Base-by-base conservation (phyloP, 192 early-diverging fungal genomes). In the Entomortierella parvispora region DNA sequence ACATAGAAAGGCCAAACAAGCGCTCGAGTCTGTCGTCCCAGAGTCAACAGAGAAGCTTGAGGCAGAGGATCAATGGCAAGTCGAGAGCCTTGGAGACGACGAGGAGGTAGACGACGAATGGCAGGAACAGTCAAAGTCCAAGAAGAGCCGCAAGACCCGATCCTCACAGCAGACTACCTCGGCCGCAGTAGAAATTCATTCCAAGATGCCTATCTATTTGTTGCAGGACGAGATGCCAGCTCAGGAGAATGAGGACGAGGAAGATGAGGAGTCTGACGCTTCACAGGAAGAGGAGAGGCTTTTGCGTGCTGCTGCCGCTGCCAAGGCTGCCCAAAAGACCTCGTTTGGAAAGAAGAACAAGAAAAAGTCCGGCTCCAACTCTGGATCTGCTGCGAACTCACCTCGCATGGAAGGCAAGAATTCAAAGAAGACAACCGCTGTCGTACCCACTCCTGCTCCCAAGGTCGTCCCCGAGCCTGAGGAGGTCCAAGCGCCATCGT, bases 91-190 rank as follows among this genome's bases (percentile, higher is more conserved):
- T 0, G 42, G 58, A 37, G 25, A 18, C 31, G 58, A 70, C 4
- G 58, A 56, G 34, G 70, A 58, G 20, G 72, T 62, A 28, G 56
- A 68, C 55, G 74, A 77, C 20, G 74, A 68, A 18, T 77, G 74
- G 74, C 74, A 77, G 25, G 63, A 77, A 42, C 74, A 77, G 48
- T 77, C 74, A 20, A 77, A 64, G 52, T 68, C 74, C n/a, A 77
- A 77, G 64, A 77, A 77, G 56, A 55, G 65, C 26, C 74, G 74
- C 48, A 77, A 77, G 74, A 68, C 66, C 3, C 74, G 74, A 0
- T 40, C 65, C 2, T 58, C 74, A 11, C 65, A 68, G 54, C 59
- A 62, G 26, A 25, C 52, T 0, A 12, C 42, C 0, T 50, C 65
- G 0, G 52, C 49, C 22, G 60, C 43, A 1, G 29, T 62, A 11